Conservation (phyloP, 345 rosid species). For the Acer campestre region DNA sequence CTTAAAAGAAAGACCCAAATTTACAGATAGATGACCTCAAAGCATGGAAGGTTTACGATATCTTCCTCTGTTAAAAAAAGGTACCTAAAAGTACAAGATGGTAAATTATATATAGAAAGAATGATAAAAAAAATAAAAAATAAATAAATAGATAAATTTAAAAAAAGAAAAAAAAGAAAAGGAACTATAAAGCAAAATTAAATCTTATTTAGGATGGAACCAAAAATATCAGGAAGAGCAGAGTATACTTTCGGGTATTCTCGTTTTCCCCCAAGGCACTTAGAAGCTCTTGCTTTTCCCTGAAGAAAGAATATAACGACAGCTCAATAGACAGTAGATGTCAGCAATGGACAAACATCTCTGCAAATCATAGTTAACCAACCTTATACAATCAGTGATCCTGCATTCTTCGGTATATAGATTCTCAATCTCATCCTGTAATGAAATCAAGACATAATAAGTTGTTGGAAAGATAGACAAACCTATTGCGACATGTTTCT, state of each 20-base stretch:
- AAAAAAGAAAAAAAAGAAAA: neutral
- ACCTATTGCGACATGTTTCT: neutral
- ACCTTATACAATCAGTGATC: slow-evolving; percentile 70
- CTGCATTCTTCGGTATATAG: slow-evolving; percentile 52
- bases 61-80: slow-evolving; percentile 66
- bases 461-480: neutral
- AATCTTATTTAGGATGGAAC: slow-evolving; percentile 2
- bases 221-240: slow-evolving; percentile 4
- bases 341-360: slow-evolving; percentile 9
- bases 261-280: slow-evolving; percentile 57
- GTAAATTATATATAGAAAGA: slow-evolving; percentile 8
- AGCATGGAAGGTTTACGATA: slow-evolving; percentile 52
- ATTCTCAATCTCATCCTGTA: slow-evolving; percentile 58
- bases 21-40: slow-evolving; percentile 51
- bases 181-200: neutral
- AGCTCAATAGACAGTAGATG: slow-evolving; percentile 19
- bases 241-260: slow-evolving; percentile 40
- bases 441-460: slow-evolving; percentile 3
- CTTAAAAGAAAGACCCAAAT: slow-evolving; percentile 11
- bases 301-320: slow-evolving; percentile 32
- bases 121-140: neutral
- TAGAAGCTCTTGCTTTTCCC: slow-evolving; percentile 59
- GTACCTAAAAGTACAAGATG: slow-evolving; percentile 40
- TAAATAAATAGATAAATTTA: no score
- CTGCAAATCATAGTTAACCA: slow-evolving; percentile 23